Base-by-base conservation (phyloP, 1,284 basidiomycete genomes). In the Rhodotorula mucilaginosa region DNA sequence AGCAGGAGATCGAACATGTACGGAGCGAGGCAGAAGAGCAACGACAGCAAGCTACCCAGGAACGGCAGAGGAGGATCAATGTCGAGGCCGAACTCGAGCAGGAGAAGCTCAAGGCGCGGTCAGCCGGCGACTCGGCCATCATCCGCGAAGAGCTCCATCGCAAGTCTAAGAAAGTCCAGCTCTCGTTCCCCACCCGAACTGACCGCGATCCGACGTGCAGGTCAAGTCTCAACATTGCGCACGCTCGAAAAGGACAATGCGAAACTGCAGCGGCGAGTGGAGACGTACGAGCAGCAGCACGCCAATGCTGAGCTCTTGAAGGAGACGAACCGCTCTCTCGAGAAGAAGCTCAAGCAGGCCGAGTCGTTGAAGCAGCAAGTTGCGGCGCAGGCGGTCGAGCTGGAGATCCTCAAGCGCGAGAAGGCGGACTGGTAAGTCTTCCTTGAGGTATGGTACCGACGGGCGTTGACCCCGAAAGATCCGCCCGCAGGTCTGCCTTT, bases 301-400 rank as follows among this genome's bases (percentile, higher is more conserved):
- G 81, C 84, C 3, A 88, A 86, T 75, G 80, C 89, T 12, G 89
- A 90, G 74, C 87, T 92, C 1, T 79, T 92, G 58, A 84, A 86
- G 62, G 91, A 92, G 79, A 88, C 91, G 80, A 91, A 90, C 74
- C 83, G 87, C 19, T 83, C 85, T 0, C 80, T 92, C 57, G 87
- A 91, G 78, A 80, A 82, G 26, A 88, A 86, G 76, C 79, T 88
- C 10, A 79, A 78, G 19, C 82, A 81, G 2, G 80, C 86, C 51
- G 88, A 90, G 15, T 84, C 85, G 51, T 79, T 90, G 67, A 83
- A 88, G 21, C 85, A 86, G 74, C 83, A 84, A 75, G 84, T 88
- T 0, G 85, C 86, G 3, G 81, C 81, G 59, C 80, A 89, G 44
- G 88, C 90, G 76, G 86, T 84, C 0, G 88, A 90, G 10, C 86